Base-by-base conservation (phyloP, 176 grass and related monocot species). In the Pharus latifolius region DNA sequence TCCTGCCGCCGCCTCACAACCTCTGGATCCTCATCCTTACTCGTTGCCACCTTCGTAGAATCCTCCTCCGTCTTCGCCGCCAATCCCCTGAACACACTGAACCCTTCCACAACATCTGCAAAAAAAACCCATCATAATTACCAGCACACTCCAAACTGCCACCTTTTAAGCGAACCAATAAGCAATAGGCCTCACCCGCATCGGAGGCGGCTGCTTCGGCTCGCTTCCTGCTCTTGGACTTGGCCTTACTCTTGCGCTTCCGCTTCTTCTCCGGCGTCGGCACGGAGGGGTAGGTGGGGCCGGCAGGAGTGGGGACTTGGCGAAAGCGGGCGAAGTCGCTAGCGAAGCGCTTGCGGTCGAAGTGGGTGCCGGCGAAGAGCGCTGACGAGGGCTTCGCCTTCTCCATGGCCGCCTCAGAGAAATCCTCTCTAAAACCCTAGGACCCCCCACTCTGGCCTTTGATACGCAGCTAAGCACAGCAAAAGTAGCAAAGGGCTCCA, bases 61-160 rank as follows among this genome's bases (percentile, higher is more conserved):
- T 3, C 58, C 0, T 56, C 24, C 54, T 18, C 72, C 2, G 13
- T 37, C 52, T 56, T 75, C 17, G 59, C n/a, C 41, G 82, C 47
- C 12, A 80, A 87, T 10, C 60, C 81, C 87, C 76, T 93, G 81
- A 98, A 91, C 12, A 93, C 94, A 51, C 24, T 91, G 79, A 98
- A 98, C 31, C 84, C 87, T 65, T 93, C 87, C 17, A 88, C 84
- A 50, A 67, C 49, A 55, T 91, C 94, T 88, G 30, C 58, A 37
- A 10, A 56, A 60, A 63, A 48, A 76, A 4, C 31, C 38, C 73
- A 50, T 44, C 27, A 73, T n/a, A 71, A 65, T 58, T 50, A 63
- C 46, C 45, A 67, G 40, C 66, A 1, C 46, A 15, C 23, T 27
- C 57, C 26, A 79, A 75, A 58, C 50, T 56, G 16, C 26, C 38